These are phyloP conservation scores for Zasmidium angulare DNA, from an alignment of 2,329 filamentous ascomycete genomes.

Conservation along the genomic window DNA sequence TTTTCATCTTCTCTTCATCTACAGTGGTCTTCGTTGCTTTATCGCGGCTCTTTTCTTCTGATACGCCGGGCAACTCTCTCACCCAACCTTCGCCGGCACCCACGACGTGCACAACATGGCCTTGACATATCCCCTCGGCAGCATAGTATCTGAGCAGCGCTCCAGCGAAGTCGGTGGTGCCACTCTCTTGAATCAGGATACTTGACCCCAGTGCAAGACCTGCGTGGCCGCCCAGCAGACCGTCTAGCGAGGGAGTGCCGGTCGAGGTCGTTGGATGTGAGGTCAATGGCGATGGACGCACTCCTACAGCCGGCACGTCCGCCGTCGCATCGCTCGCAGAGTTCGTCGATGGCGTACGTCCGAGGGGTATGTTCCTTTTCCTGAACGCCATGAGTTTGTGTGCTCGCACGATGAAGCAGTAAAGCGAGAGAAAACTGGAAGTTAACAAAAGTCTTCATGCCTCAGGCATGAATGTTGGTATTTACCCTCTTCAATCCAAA, in stretches of 20 bases:
- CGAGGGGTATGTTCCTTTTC: constrained; percentile 25
- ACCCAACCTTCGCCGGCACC: constrained; percentile 79
- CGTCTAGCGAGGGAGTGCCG: constrained; percentile 81
- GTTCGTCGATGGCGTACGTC: constrained; percentile 4
- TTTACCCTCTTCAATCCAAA: no score
- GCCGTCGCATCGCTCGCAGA: neutral
- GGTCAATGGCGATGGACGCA: constrained; percentile 84
- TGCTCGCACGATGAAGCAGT: neutral
- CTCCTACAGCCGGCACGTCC: constrained; percentile 44
- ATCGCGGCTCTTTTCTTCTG: constrained; percentile 41
- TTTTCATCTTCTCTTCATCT: constrained; percentile 85
- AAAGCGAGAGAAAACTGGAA: neutral
- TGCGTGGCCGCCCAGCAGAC: constrained; percentile 79
- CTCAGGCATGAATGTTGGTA: no score
- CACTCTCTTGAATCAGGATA: constrained; percentile 79
- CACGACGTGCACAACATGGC: constrained; percentile 82
- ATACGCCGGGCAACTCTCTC: constrained; percentile 75
- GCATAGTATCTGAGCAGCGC: constrained; percentile 84
- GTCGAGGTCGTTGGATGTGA: constrained; percentile 88
- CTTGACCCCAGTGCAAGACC: constrained; percentile 80
- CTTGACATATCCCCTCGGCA: constrained; percentile 88
- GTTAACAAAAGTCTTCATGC: neutral
- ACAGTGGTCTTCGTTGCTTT: constrained; percentile 39
- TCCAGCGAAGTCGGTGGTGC: constrained; percentile 91
- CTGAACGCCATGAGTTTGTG: constrained; percentile 23